Conservation (phyloP, 1,284 basidiomycete genomes). For the Cystobasidium sp. region DNA sequence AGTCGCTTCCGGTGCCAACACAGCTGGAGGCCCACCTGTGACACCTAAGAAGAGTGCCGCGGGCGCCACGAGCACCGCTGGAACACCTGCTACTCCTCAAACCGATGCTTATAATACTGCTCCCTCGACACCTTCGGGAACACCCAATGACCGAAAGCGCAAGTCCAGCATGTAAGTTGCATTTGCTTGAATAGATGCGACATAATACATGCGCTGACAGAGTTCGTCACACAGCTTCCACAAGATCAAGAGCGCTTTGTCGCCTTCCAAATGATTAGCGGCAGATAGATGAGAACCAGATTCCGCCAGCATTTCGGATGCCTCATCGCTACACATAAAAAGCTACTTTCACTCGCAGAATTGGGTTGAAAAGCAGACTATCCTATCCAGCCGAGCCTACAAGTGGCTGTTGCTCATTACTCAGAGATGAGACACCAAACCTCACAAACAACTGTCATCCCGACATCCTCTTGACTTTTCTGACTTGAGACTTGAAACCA, state of each 20-base stretch:
- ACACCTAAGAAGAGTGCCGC: constrained; percentile 41
- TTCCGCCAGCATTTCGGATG: background rate
- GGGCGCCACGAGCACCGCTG: background rate
- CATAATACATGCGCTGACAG: background rate
- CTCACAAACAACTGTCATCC: too few species aligned
- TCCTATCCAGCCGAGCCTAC: too few species aligned
- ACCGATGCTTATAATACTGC: constrained; percentile 40
- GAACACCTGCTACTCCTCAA: constrained; percentile 27
- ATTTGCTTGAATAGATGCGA: background rate
- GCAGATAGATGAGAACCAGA: background rate
- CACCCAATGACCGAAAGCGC: constrained; percentile 21
- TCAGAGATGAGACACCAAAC: too few species aligned
- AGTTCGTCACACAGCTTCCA: constrained; percentile 18
- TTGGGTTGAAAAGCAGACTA: too few species aligned
- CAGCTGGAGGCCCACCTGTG: constrained; percentile 6
- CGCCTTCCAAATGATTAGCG: constrained; percentile 29
- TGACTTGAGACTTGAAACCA: too few species aligned
- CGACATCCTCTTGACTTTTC: too few species aligned
- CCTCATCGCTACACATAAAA: background rate
- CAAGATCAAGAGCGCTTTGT: constrained; percentile 42
- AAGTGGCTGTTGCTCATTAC: too few species aligned
- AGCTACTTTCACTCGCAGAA: background rate
- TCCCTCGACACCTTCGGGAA: constrained; percentile 27
- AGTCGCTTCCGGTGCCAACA: background rate
- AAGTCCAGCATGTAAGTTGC: constrained; percentile 38